Evolutionary conservation across 2,329 filamentous ascomycete genomes (phyloP).

Genomic region (Volutella citrinella): DNA sequence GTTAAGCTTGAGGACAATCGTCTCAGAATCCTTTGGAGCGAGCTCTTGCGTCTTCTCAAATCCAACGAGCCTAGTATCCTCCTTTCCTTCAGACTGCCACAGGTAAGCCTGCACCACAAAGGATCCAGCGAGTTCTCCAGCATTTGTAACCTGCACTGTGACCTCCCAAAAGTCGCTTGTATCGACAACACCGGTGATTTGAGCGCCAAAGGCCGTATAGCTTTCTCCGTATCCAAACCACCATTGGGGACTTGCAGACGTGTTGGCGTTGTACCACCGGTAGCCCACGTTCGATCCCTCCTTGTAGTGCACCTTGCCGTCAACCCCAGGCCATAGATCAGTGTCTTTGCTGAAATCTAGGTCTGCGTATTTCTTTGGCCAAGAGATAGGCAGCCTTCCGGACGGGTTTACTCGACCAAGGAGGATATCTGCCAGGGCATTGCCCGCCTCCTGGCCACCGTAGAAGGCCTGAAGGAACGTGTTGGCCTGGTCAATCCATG

Average conservation of each 20-base stretch:
- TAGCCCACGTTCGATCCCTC: slow-evolving; percentile 9
- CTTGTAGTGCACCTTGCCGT: slow-evolving; percentile 8
- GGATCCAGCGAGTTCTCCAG: no score
- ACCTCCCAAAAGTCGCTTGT: no score
- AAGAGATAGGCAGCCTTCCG: slow-evolving; percentile 6
- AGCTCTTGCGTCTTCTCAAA: no score
- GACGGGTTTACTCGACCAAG: slow-evolving; percentile 7
- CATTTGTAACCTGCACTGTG: no score
- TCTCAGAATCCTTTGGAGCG: no score
- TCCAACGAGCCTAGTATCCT: no score
- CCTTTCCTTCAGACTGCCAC: no score
- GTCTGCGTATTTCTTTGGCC: slow-evolving; percentile 5
- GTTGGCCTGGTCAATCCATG: slow-evolving; percentile 3
- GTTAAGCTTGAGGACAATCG: no score
- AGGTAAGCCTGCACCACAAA: no score
- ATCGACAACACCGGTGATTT: no score
- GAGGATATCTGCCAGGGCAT: slow-evolving; percentile 7
- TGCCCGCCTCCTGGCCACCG: slow-evolving; percentile 9
- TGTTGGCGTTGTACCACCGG: slow-evolving; percentile 8
- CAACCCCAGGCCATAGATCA: slow-evolving; percentile 9
- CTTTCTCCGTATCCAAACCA: slow-evolving; percentile 8
- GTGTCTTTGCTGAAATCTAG: slow-evolving; percentile 3
- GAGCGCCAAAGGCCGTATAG: no score
- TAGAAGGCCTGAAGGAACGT: slow-evolving; percentile 11
- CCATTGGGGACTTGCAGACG: slow-evolving; percentile 1